These are phyloP conservation scores for Fallopia convolvulus DNA, from an alignment of 148 eudicot genomes.

Conservation along the genomic window DNA sequence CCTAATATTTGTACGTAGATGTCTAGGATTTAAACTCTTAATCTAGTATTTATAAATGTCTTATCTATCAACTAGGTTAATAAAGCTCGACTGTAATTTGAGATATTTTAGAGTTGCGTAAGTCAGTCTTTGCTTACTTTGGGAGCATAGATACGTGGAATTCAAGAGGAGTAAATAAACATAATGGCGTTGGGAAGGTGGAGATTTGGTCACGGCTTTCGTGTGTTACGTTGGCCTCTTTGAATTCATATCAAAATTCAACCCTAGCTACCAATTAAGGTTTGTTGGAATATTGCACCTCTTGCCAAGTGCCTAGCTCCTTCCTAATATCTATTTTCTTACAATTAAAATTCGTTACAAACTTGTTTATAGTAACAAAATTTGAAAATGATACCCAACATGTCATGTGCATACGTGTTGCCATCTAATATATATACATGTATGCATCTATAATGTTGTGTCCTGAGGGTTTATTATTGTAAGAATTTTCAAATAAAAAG, in stretches of 20 bases:
- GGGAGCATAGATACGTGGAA: not conserved
- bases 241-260: not conserved
- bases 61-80: no score
- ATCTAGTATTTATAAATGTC: no score
- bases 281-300: not conserved
- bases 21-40: no score
- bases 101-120: no score
- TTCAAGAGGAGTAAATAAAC: not conserved
- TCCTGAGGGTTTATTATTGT: no score
- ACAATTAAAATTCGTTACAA: not conserved
- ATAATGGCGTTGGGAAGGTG: not conserved
- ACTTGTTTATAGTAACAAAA: not conserved
- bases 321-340: not conserved
- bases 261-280: not conserved
- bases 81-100: no score
- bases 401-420: not conserved
- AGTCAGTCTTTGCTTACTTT: no score
- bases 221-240: not conserved
- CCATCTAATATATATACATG: not conserved
- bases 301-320: not conserved
- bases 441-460: no score
- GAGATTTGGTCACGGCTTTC: constrained; percentile 8
- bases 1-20: no score
- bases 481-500: no score
- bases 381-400: not conserved